Conservation (phyloP, 306 rosid species). For the Fagus crenata region DNA sequence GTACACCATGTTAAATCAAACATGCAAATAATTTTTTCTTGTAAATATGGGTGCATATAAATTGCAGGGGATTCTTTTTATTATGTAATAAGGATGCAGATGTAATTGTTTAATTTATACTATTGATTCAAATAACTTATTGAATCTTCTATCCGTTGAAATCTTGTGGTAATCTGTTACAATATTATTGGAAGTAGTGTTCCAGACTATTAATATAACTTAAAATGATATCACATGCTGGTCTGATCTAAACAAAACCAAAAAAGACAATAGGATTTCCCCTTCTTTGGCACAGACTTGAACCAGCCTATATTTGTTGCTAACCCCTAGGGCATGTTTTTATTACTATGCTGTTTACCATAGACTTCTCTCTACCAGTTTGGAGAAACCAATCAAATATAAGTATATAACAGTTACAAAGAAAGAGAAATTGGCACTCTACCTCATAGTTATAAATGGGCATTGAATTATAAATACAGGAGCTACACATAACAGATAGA, state of each 20-base stretch:
- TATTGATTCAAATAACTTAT: not conserved
- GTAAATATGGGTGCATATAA: slow-evolving; percentile 8
- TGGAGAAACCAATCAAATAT: not conserved
- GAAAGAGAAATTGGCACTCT: not conserved
- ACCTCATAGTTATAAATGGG: not conserved
- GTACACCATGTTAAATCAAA: slow-evolving; percentile 9
- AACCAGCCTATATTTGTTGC: not conserved
- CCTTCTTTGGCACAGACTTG: not conserved
- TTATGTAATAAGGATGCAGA: not conserved
- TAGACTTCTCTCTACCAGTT: no score
- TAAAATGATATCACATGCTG: not conserved
- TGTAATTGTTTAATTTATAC: slow-evolving; percentile 4
- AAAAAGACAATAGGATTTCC: not conserved
- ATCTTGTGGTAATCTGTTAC: not conserved
- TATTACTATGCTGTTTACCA: no score
- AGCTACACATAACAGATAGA: not conserved
- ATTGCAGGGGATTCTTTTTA: slow-evolving; percentile 12
- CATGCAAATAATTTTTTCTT: not conserved
- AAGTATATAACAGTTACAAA: not conserved
- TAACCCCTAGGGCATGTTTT: no score
- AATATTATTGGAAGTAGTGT: not conserved
- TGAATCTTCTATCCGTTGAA: not conserved
- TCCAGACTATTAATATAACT: not conserved
- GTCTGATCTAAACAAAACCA: not conserved
- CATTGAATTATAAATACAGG: not conserved